A percentile compares a stretch with the other conserved stretches of the same genome.
These are phyloP conservation scores for Linum tenue DNA, from an alignment of 345 rosid genomes.

Conservation along the genomic window DNA sequence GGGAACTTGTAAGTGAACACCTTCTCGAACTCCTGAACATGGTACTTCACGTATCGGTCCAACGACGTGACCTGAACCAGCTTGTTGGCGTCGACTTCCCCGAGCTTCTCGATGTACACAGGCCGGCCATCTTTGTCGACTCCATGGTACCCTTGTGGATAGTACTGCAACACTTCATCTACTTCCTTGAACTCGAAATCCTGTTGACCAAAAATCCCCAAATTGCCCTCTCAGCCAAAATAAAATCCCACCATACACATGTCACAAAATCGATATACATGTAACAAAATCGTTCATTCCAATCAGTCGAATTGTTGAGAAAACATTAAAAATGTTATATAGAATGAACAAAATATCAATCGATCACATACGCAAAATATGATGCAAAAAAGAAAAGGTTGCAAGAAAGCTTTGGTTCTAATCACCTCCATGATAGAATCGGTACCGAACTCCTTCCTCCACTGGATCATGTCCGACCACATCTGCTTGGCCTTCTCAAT, in stretches of 20 bases:
- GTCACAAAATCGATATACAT: too few species aligned
- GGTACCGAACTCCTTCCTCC: constrained; percentile 75
- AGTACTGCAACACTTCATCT: constrained; percentile 59
- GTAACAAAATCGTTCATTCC: too few species aligned
- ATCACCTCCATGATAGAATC: constrained; percentile 68
- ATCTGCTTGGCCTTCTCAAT: constrained; percentile 76
- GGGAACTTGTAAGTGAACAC: constrained; percentile 64
- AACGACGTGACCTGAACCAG: constrained; percentile 72
- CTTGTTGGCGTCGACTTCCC: constrained; percentile 77
- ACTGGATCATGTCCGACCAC: constrained; percentile 83
- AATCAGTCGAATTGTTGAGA: too few species aligned
- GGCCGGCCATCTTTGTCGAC: constrained; percentile 86
- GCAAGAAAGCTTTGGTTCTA: background rate
- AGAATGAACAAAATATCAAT: too few species aligned
- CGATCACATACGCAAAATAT: background rate
- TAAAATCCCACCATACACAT: too few species aligned
- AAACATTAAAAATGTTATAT: too few species aligned
- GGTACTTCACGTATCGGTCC: constrained; percentile 76
- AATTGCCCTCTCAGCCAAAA: background rate
- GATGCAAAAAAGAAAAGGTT: background rate
- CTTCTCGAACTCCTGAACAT: constrained; percentile 79
- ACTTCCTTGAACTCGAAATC: constrained; percentile 73
- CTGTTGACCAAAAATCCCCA: constrained; percentile 16
- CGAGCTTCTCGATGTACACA: constrained; percentile 67
- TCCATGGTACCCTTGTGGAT: constrained; percentile 92